Conservation (phyloP, 78 protist genomes). For the Planoprotostelium fungivorum region DNA sequence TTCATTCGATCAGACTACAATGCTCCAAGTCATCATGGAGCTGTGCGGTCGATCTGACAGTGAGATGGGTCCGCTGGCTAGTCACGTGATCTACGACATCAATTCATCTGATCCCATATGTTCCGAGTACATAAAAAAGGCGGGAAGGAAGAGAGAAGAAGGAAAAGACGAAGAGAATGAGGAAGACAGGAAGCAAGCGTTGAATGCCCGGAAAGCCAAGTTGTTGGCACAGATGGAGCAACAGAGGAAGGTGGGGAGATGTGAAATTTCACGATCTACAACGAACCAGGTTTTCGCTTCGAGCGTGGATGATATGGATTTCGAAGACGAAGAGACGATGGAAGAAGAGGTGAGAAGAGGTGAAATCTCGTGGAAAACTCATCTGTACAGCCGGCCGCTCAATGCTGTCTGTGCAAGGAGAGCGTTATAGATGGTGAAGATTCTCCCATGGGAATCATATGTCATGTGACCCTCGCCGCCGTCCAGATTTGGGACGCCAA, state of each 20-base stretch:
- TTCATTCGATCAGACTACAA: too few species aligned
- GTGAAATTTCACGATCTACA: not conserved
- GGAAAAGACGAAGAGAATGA: not conserved
- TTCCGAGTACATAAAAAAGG: too few species aligned
- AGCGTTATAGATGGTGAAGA: not conserved
- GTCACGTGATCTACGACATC: too few species aligned
- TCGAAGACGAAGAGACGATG: not conserved
- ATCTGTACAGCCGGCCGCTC: not conserved
- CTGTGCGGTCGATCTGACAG: too few species aligned
- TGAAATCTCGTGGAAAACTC: not conserved
- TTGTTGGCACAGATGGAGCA: not conserved
- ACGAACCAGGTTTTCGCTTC: not conserved
- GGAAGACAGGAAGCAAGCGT: not conserved
- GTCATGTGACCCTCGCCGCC: not conserved
- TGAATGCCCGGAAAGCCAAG: not conserved
- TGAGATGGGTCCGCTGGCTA: too few species aligned
- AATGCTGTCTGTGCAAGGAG: not conserved
- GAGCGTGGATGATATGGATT: not conserved
- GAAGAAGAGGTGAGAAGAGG: not conserved
- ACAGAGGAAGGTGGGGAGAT: not conserved
- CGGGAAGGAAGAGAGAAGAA: too few species aligned
- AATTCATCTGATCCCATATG: too few species aligned
- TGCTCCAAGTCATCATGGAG: too few species aligned
- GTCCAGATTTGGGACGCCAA: not conserved
- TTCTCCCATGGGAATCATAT: not conserved